phyloP scores from a whole-genome alignment of 1,284 basidiomycete species.

The Malassezia furfur region DNA sequence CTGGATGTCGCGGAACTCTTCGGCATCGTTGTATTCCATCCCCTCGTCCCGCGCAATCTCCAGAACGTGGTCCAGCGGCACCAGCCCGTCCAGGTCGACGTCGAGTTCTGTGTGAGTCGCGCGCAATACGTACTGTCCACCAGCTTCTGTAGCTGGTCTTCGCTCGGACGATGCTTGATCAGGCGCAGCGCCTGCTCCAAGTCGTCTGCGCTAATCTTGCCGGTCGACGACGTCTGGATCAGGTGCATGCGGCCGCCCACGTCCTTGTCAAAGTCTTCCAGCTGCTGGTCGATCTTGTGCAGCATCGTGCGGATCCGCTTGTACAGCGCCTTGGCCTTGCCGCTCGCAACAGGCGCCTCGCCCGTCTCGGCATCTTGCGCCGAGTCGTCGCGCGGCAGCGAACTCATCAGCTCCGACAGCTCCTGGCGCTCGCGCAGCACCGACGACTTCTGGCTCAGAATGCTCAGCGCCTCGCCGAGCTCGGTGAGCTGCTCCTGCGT shows the following conservation, averaged over 20 bases:
- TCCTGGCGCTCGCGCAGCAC: conserved; percentile 93
- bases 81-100: conserved; percentile 88
- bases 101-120: conserved; percentile 58
- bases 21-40: conserved; percentile 41
- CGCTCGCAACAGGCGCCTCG: conserved; percentile 8
- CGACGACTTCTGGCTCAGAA: conserved; percentile 88
- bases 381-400: conserved; percentile 5
- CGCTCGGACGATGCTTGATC: conserved; percentile 83
- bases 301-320: conserved; percentile 93
- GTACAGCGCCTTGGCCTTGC: conserved; percentile 61
- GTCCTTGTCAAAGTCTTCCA: conserved; percentile 72
- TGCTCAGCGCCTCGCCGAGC: conserved; percentile 78
- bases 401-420: conserved; percentile 72
- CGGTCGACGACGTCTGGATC: conserved; percentile 83
- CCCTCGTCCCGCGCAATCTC: conserved; percentile 49
- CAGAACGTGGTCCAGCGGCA: conserved; percentile 52
- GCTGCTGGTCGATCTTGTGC: conserved; percentile 84
- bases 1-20: conserved; percentile 33
- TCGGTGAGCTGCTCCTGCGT: conserved; percentile 92
- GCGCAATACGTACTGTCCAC: conserved; percentile 56
- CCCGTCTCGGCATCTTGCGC: neutral
- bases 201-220: conserved; percentile 81
- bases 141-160: conserved; percentile 76
- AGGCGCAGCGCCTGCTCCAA: conserved; percentile 79
- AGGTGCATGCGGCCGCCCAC: conserved; percentile 83